phyloP scores from a whole-genome alignment of 345 rosid species.

The Bruguiera sexangula region DNA sequence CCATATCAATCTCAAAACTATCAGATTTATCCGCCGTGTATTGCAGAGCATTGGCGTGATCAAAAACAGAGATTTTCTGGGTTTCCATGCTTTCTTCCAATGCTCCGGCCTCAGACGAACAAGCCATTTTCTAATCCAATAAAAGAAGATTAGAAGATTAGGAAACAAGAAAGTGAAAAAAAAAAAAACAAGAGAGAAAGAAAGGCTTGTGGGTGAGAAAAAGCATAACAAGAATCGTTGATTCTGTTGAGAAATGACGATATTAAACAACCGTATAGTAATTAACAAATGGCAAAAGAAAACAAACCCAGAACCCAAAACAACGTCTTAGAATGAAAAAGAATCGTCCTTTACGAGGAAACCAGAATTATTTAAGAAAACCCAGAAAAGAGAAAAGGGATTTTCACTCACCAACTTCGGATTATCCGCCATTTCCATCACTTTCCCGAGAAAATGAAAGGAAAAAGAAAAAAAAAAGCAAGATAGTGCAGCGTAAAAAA shows the following conservation, averaged over 20 bases:
- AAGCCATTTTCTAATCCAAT: conserved; percentile 14
- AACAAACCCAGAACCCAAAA: conserved; percentile 18
- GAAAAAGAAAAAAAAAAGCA: not conserved
- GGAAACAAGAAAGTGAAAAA: not conserved
- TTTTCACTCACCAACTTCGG: conserved; percentile 47
- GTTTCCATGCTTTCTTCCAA: conserved; percentile 23
- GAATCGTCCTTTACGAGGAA: not conserved
- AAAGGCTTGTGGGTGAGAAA: not conserved
- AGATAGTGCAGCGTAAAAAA: not conserved
- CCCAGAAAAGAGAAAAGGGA: conserved; percentile 4
- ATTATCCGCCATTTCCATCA: conserved; percentile 47
- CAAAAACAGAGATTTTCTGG: conserved; percentile 39
- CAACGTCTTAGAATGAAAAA: conserved; percentile 14
- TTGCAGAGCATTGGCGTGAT: conserved; percentile 50
- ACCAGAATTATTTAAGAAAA: not conserved
- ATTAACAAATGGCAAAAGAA: not conserved
- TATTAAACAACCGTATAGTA: conserved; percentile 1
- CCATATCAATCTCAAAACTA: conserved; percentile 69
- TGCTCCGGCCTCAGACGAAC: not conserved
- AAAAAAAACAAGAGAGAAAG: not conserved
- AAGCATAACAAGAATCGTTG: not conserved
- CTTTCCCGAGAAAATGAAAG: conserved; percentile 22
- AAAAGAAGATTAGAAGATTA: not conserved
- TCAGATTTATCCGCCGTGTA: conserved; percentile 45
- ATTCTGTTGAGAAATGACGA: not conserved